phyloP scores from a whole-genome alignment of 2,329 filamentous ascomycete genomes.

The Ceratocystis huliohia region DNA sequence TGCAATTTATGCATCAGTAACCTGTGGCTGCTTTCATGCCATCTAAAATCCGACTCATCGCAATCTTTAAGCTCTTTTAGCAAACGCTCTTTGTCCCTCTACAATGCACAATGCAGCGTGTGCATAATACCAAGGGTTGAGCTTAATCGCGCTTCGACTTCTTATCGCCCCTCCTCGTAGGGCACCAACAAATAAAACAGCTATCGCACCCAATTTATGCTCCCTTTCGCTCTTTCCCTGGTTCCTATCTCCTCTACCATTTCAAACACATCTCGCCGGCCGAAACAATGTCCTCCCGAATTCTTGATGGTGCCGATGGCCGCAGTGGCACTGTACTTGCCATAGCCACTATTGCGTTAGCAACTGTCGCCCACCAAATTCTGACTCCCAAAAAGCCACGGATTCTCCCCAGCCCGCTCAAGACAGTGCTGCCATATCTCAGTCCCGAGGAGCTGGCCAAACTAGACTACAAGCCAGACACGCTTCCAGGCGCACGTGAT shows the following conservation, averaged over 20 bases:
- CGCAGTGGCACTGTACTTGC: conserved; percentile 29
- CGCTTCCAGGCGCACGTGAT: conserved; percentile 60
- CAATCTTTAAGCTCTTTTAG: no score
- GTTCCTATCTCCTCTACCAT: not conserved
- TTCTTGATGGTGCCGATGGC: conserved; percentile 15
- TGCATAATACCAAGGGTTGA: not conserved
- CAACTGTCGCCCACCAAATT: conserved; percentile 28
- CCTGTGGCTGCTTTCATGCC: no score
- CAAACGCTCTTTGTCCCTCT: no score
- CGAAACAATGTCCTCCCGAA: conserved; percentile 12
- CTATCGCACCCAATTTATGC: not conserved
- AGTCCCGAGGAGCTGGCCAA: conserved; percentile 29
- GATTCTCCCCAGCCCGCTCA: conserved; percentile 35
- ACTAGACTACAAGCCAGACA: conserved; percentile 50
- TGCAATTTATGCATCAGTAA: no score
- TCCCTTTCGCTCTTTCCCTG: not conserved
- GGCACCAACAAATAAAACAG: not conserved
- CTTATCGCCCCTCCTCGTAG: conserved; percentile 1
- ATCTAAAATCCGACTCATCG: no score
- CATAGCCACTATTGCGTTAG: conserved; percentile 32
- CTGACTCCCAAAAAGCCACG: conserved; percentile 33
- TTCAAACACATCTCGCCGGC: not conserved
- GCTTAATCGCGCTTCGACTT: not conserved
- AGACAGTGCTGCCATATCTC: conserved; percentile 30
- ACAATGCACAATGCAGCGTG: not conserved